Base-by-base conservation (phyloP, 1,139 yeast genomes). In the Casaregolazyma suthepensis region DNA sequence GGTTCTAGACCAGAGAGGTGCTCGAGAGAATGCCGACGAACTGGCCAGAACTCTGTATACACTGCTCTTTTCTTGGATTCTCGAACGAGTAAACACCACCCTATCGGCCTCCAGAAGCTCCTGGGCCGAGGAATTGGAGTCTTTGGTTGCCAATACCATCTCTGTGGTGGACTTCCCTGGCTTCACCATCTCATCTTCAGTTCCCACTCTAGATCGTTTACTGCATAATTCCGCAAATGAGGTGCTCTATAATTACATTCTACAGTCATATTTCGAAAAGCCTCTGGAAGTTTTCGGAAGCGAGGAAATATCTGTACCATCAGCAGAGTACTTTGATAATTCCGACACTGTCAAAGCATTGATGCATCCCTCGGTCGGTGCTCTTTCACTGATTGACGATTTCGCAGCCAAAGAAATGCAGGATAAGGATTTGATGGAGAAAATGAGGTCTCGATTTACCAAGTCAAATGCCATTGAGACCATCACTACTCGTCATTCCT, bases 151-250 rank as follows among this genome's bases (percentile, higher is more conserved):
- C 45, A 64, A 66, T 49, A 71, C 74, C 4, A 65, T 73, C 45
- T 62, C 73, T 1, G 56, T 73, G 1, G 71, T 70, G 4, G 76
- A 73, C 56, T 72, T 73, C 61, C 76, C 76, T 1, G 76, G 77
- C 1, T 73, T 73, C 57, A 67, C 68, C 45, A 68, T 71, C 18
- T 61, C 71, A 3, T 59, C 68, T 1, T 57, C 71, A 1, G 68
- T 66, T 3, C 73, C 72, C 4, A 63, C 71, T 7, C 60, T 73
- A 38, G 76, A 73, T 57, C 66, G 71, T 54, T 65, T 73, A 20
- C 61, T 73, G 37, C 73, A 72, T 61, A 73, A 73, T 56, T 66
- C 74, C 20, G 76, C 76, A 22, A 73, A 72, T 57, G 76, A 73
- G 57, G 64, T 68, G 53, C 62, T 73, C 43, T 72, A 71, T 61